Evolutionary conservation across 2,329 filamentous ascomycete species (phyloP), one percentile per base, ranked within the genome.

Genomic region (Trichoderma semiorbis): DNA sequence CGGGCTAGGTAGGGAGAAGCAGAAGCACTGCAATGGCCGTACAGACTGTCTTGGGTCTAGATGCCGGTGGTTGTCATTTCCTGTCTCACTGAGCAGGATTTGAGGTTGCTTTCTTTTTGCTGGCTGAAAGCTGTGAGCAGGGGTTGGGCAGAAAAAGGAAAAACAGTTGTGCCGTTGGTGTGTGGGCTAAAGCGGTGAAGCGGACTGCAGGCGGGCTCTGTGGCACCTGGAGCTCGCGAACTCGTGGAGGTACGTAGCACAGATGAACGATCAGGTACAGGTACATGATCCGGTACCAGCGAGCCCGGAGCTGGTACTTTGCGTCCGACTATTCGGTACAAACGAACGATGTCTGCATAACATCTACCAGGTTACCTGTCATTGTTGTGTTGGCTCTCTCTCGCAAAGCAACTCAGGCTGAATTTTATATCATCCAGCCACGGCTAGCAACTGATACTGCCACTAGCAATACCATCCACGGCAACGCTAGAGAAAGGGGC

Each of bases 91-190:
- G 62, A 6, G 18, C 39, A 47, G 26, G 18, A 68, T 53, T 61
- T 24, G 39, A 62, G 39, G 55, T 69, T 61, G 34, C 18, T 62
- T 39, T 32, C 28, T 60, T 58, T 61, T n/a, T n/a, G 36, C 16
- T 32, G 34, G 66, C 55, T 61, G 55, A 67, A 58, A 67, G 64
- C 53, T 67, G 64, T 32, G 65, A 58, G 53, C 65, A 68, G 65
- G 65, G 65, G 43, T 69, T 26, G 21, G 66, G 65, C 65, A 32
- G 39, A 67, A 67, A 72, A 72, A 70, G 71, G 71, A 72, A 72
- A 72, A 72, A 72, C 65, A 24, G 61, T 72, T 70, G 55, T 65
- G 67, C 71, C 71, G 71, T 34, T 50, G 50, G 69, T 64, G 43
- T 53, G 53, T 14, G 36, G 64, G 63, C 60, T 24, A 70, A 65